Percentiles rank a stretch among this genome's conserved stretches.
phyloP scores from a whole-genome alignment of 306 rosid genomes.

The Vachellia collinsii region DNA sequence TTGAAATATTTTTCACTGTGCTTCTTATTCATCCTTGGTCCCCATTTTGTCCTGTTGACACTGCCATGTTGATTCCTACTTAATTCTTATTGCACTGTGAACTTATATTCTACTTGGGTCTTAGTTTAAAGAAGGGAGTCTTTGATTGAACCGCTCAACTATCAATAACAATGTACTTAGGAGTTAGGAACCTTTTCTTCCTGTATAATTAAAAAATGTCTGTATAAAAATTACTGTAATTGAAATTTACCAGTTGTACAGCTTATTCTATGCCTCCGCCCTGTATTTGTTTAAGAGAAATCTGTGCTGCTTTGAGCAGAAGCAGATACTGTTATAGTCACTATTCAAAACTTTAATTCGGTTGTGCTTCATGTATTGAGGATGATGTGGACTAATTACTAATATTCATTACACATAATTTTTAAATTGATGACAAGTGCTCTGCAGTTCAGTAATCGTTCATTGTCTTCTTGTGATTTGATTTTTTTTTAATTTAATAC shows the following conservation, averaged over 20 bases:
- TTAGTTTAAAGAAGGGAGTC: background rate
- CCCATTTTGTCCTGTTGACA: background rate
- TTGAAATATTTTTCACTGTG: background rate
- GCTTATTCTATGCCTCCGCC: background rate
- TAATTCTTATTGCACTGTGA: background rate
- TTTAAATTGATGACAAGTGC: background rate
- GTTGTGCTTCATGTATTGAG: background rate
- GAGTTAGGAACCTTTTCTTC: background rate
- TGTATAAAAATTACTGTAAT: background rate
- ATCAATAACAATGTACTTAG: background rate
- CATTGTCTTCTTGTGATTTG: background rate
- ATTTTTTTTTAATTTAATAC: constrained; percentile 1
- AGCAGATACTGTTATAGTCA: background rate
- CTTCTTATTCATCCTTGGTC: background rate
- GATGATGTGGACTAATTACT: background rate
- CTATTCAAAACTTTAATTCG: background rate
- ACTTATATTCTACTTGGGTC: background rate
- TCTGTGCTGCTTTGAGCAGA: background rate
- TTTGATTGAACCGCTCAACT: background rate
- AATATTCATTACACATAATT: background rate
- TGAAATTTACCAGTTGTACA: background rate
- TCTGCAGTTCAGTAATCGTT: background rate
- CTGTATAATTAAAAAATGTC: background rate
- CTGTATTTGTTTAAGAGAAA: background rate
- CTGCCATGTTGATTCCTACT: background rate